Conservation (phyloP, 768 basidiomycete genomes). For the Calocera cornea region DNA sequence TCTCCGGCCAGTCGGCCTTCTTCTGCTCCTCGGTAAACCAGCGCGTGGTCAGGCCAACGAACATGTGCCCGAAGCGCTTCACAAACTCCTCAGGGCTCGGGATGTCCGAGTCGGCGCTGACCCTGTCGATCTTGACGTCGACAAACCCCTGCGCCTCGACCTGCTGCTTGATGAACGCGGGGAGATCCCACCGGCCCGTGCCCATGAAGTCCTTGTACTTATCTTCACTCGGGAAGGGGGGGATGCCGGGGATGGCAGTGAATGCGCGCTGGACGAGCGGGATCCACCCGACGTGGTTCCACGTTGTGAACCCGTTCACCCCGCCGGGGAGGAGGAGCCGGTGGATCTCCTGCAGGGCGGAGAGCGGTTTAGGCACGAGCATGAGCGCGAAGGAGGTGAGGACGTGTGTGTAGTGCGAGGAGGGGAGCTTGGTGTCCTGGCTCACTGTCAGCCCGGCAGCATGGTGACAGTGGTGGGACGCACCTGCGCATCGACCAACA, state of each 20-base stretch:
- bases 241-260: background rate
- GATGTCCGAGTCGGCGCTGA: background rate
- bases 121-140: slow-evolving; percentile 1
- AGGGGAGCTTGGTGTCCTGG: slow-evolving; percentile 1
- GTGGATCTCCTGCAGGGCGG: background rate
- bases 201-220: background rate
- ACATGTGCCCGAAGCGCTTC: slow-evolving; percentile 4
- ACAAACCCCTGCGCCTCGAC: slow-evolving; percentile 3
- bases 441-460: background rate
- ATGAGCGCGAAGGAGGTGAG: background rate
- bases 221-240: slow-evolving; percentile 1
- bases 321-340: slow-evolving; percentile 8
- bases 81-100: background rate
- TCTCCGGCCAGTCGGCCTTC: background rate
- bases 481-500: background rate
- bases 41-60: background rate
- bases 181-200: background rate
- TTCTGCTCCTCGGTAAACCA: background rate
- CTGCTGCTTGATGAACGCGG: background rate
- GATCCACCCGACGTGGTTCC: slow-evolving; percentile 7
- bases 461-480: background rate
- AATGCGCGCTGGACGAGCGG: slow-evolving; percentile 3
- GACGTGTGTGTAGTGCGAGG: background rate
- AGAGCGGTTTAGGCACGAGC: background rate
- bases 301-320: slow-evolving; percentile 8